Evolutionary conservation across 768 basidiomycete species (phyloP), one percentile per base, ranked within the genome.

Genomic region (Candolleomyces eurysporus): DNA sequence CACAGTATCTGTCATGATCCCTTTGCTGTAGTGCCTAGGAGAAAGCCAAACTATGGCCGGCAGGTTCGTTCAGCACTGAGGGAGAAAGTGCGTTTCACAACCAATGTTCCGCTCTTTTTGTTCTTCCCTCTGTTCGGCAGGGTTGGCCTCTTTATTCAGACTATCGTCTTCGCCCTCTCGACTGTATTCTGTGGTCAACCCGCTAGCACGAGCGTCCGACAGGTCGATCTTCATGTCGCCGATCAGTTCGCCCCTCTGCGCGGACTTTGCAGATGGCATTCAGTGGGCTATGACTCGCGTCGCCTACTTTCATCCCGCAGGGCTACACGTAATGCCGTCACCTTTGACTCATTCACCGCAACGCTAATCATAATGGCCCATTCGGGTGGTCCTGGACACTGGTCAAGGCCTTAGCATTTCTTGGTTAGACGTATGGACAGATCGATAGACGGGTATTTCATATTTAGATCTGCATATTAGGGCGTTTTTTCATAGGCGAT

Each of bases 1-100:
- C 36, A 92, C 67, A 0, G 82, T 88, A n/a, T 82, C 84, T 21
- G 82, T 81, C 91, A 91, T 91, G 63, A 91, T 90, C 0, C 90
- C 89, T 64, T 74, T 78, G 32, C 88, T 79, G 60, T 90, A 88
- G 66, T 88, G 82, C 36, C 80, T 81, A 17, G 84, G 77, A 5
- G 78, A 80, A 46, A 91, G 71, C 63, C 80, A 89, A 67, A 88
- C 89, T 36, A 36, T 36, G 11, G 36, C 36, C 89, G 66, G n/a
- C 32, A 17, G 48, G 52, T 57, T 7, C 40, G 7, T 55, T 61
- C 40, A 22, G 43, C 49, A 52, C 36, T 39, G n/a, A 17, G 43
- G 8, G 49, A 62, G 46, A 61, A 17, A 49, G 19, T 16, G 21
- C 21, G 4, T 62, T 81, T 13, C 69, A 89, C 89, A 79, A 63